Evolutionary conservation across 2,329 filamentous ascomycete species (phyloP).

Genomic region (Botrytis squamosa): DNA sequence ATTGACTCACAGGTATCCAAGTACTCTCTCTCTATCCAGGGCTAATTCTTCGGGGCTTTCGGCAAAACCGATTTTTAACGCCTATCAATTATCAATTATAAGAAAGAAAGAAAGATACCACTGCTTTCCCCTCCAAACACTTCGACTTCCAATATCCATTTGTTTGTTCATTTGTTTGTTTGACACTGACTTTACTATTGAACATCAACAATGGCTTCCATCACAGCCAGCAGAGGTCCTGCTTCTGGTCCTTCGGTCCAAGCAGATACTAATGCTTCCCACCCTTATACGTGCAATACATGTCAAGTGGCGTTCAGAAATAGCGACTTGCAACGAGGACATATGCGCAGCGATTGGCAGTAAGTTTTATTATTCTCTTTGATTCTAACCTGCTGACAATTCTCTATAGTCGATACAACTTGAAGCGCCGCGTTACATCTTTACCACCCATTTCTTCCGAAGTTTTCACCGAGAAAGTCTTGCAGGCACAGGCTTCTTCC

Average conservation of each 20-base stretch:
- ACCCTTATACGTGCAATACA: slow-evolving; percentile 97
- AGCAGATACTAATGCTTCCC: slow-evolving; percentile 50
- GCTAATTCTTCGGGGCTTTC: slow-evolving; percentile 5
- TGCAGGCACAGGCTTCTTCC: slow-evolving; percentile 82
- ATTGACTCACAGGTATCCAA: not conserved
- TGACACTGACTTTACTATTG: not conserved
- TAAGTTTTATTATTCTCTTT: slow-evolving; percentile 51
- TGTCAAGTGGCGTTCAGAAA: slow-evolving; percentile 96
- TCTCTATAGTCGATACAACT: slow-evolving; percentile 75
- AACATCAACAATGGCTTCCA: slow-evolving; percentile 49
- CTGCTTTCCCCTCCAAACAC: slow-evolving; percentile 9
- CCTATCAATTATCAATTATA: slow-evolving; percentile 12
- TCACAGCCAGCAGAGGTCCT: slow-evolving; percentile 42
- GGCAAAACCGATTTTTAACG: slow-evolving; percentile 5
- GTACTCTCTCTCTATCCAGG: not conserved
- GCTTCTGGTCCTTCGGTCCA: slow-evolving; percentile 24
- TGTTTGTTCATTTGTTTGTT: not conserved
- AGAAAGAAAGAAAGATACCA: not conserved
- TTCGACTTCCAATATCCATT: not conserved
- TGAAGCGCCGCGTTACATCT: slow-evolving; percentile 89
- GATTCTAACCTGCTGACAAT: slow-evolving; percentile 26
- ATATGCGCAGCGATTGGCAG: slow-evolving; percentile 99
- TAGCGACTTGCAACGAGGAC: slow-evolving; percentile 85
- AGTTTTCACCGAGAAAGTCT: slow-evolving; percentile 91
- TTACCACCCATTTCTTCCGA: slow-evolving; percentile 89